Base-by-base conservation (phyloP, 306 rosid genomes). In the Dryas octopetala region DNA sequence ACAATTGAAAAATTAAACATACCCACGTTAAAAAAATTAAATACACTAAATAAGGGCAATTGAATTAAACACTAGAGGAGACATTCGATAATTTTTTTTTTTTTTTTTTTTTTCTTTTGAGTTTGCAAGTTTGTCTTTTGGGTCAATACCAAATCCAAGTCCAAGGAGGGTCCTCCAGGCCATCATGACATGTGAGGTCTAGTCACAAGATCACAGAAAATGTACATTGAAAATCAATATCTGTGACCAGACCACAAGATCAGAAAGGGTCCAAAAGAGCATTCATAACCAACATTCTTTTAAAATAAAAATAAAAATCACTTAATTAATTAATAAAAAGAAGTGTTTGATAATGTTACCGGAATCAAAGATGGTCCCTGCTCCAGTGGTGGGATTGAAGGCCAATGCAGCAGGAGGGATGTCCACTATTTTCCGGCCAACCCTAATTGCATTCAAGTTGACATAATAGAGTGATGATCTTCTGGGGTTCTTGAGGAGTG, bases 391-490 rank as follows among this genome's bases (percentile, higher is more conserved):
- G 5, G 98, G 86, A 76, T 96, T 84, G 84, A 92, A 92, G 0
- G 97, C 96, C 75, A 96, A 62, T 1, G 96, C 98, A 0, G 62
- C 67, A 0, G 96, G 92, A 4, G 99, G 99, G 61, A 96, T 87
- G 32, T 91, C 87, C 0, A 96, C 98, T n/a, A 83, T 32, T 82
- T 32, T 78, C 76, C 92, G 65, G 19, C 99, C 99, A 58, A 96
- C 99, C 77, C 80, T 85, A 48, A 96, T 82, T 1, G 88, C 93
- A 32, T 74, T 48, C 47, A 96, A 49, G 77, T 90, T 90, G 12
- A 96, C 98, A 57, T 82, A 96, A 38, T 96, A 96, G 32, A 96
- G 89, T 0, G 99, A 92, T 2, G 99, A 86, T 57, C 99, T 89
- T 54, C 97, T 83, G 0, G 98, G 99, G 58, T 89, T 96, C 72